Evolutionary conservation across 1,284 basidiomycete genomes (phyloP).

Genomic region (Leccinum griseonigrum): DNA sequence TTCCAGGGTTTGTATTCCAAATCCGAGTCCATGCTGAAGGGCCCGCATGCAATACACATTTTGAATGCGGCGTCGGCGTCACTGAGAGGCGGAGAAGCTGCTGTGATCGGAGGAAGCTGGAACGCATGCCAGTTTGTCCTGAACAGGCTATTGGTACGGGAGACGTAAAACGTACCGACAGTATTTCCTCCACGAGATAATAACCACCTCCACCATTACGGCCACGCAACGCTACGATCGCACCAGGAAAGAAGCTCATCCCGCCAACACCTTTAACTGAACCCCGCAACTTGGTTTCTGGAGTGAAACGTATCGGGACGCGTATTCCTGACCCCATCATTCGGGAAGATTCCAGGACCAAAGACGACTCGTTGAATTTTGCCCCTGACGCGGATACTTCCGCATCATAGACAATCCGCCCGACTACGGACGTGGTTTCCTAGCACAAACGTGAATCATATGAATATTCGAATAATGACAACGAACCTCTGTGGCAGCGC

Average conservation of each 20-base stretch:
- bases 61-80: conserved; percentile 50
- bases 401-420: conserved; percentile 75
- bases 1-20: conserved; percentile 73
- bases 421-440: conserved; percentile 77
- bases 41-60: conserved; percentile 74
- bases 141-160: not conserved
- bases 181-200: conserved; percentile 44
- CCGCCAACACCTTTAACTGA: conserved; percentile 63
- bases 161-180: not conserved
- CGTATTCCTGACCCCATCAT: conserved; percentile 72
- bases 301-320: conserved; percentile 69
- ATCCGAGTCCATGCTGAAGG: conserved; percentile 78
- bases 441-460: conserved; percentile 30
- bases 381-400: conserved; percentile 49
- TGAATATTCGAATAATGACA: not conserved
- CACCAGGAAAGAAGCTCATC: conserved; percentile 85
- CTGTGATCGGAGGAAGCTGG: conserved; percentile 51
- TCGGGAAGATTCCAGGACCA: conserved; percentile 81
- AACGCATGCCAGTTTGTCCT: conserved; percentile 1
- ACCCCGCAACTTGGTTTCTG: conserved; percentile 65
- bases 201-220: conserved; percentile 87
- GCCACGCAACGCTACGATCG: conserved; percentile 85
- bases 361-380: conserved; percentile 73
- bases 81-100: conserved; percentile 36
- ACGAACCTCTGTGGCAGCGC: conserved; percentile 66